phyloP scores from a whole-genome alignment of 768 basidiomycete genomes.

The Boletus sp. region DNA sequence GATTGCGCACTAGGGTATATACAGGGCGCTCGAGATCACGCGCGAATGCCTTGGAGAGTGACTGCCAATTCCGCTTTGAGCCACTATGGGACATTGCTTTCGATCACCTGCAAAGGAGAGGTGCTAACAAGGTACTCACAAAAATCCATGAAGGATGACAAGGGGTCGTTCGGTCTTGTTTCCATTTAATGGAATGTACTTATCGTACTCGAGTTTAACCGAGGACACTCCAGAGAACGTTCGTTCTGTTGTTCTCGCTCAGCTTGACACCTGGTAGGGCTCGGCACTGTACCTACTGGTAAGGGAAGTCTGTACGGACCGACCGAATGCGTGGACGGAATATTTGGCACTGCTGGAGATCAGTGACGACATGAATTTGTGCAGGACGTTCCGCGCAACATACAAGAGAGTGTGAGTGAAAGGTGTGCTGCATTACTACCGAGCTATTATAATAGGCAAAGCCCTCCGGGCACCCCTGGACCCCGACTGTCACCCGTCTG shows the following conservation, averaged over 20 bases:
- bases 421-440: background rate
- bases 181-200: conserved; percentile 25
- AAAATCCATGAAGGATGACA: conserved; percentile 62
- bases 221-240: conserved; percentile 17
- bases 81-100: conserved; percentile 47
- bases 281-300: conserved; percentile 1
- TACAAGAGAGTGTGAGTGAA: background rate
- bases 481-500: too few species aligned
- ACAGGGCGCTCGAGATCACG: conserved; percentile 63
- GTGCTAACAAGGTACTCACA: conserved; percentile 39
- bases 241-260: conserved; percentile 20
- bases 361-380: conserved; percentile 13
- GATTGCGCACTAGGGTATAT: conserved; percentile 60
- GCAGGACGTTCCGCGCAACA: background rate
- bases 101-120: background rate
- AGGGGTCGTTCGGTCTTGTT: conserved; percentile 42
- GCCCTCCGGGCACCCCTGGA: too few species aligned
- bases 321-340: background rate
- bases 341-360: background rate
- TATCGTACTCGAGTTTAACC: conserved; percentile 33
- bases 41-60: conserved; percentile 74
- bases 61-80: conserved; percentile 87
- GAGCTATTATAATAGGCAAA: too few species aligned
- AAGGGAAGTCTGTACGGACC: background rate
- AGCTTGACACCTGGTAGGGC: background rate